Base-by-base conservation (phyloP, 176 grass and related monocot species). In the Thalia dealbata region DNA sequence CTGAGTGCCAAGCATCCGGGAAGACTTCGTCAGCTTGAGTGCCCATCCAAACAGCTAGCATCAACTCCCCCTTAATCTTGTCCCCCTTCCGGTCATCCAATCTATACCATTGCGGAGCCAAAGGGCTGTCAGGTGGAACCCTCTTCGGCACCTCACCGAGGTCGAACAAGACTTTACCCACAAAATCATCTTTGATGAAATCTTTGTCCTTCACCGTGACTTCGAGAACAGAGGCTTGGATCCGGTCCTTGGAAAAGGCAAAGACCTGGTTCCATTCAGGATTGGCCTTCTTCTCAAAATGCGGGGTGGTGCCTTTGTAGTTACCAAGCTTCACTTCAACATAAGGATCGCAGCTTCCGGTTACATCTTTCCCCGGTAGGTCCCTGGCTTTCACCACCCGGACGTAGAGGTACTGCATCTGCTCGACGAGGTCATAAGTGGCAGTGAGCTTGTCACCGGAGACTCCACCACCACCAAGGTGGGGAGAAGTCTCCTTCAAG, bases 1-100 rank as follows among this genome's bases (percentile, higher is more conserved):
- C 87, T 69, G 87, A 89, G 50, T 89, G 87, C 87, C 87, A 89
- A 67, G 87, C 83, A 60, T 89, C 87, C 48, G 87, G 87, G 70
- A 89, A 89, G 74, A 83, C 80, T 73, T 89, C 87, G 78, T 89
- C 87, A 12, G 87, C 87, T 74, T 89, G 87, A 58, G 87, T 89
- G 71, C 87, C 87, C 87, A 89, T 89, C 87, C 87, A 89, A 83
- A 89, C 87, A 82, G 87, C 87, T 70, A 89, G n/a, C 87, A 89
- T 89, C 73, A 89, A 71, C 79, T 89, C 87, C 29, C 87, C 83
- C 77, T 89, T 89, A 26, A 64, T 80, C 55, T 89, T 89, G 50
- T 86, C 83, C 6, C 87, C 87, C 24, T 89, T 70, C 3, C 77
- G 77, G 19, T 86, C 87, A 71, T 85, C 87, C 80, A 89, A 78